Conservation (phyloP, 2,329 filamentous ascomycete genomes). For the Fusarium sp. region DNA sequence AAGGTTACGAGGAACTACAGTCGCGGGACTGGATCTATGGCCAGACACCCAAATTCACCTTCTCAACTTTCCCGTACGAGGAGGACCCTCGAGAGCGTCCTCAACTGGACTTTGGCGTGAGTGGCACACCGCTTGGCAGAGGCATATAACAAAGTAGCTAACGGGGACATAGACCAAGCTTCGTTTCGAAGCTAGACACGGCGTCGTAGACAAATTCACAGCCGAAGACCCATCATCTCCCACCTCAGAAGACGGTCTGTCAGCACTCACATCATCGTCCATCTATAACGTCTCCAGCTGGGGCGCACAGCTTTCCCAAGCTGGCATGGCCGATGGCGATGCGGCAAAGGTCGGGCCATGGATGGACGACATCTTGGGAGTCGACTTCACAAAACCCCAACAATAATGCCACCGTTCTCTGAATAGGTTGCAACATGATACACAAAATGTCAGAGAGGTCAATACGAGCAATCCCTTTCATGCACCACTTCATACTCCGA, state of each 20-base stretch:
- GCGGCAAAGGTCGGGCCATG: constrained; percentile 42
- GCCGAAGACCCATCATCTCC: constrained; percentile 37
- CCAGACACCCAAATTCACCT: constrained; percentile 86
- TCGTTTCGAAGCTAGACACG: constrained; percentile 50
- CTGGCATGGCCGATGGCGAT: constrained; percentile 38
- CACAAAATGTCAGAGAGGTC: constrained; percentile 22
- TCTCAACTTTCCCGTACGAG: constrained; percentile 69
- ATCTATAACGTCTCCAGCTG: constrained; percentile 44
- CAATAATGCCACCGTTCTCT: constrained; percentile 17
- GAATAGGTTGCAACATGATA: constrained; percentile 27
- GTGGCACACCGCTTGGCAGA: constrained; percentile 8
- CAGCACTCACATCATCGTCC: constrained; percentile 19
- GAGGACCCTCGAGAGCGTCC: constrained; percentile 67
- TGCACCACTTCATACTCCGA: constrained; percentile 33
- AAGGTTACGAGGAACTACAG: constrained; percentile 52
- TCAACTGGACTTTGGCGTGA: constrained; percentile 57
- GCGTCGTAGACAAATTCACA: constrained; percentile 47
- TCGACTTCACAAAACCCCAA: constrained; percentile 40
- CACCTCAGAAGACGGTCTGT: constrained; percentile 12
- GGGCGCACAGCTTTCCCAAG: constrained; percentile 33
- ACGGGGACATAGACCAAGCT: constrained; percentile 43
- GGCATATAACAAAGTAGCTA: not conserved
- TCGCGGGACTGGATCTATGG: constrained; percentile 80
- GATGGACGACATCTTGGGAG: constrained; percentile 47
- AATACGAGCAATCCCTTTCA: constrained; percentile 20